phyloP scores from a whole-genome alignment of 2,329 filamentous ascomycete genomes.

The Plectosphaerella sp. region DNA sequence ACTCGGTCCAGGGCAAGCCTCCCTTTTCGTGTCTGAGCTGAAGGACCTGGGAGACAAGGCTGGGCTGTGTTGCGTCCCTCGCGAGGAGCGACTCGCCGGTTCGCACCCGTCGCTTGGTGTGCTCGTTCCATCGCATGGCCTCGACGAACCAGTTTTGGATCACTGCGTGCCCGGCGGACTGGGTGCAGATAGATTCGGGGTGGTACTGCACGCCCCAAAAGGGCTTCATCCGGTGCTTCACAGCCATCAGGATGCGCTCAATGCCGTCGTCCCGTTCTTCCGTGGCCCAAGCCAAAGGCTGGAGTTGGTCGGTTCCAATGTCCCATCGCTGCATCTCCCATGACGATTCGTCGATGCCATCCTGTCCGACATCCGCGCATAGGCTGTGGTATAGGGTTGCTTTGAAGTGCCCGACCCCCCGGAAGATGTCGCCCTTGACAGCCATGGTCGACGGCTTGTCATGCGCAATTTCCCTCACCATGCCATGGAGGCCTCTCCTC shows the following conservation, averaged over 20 bases:
- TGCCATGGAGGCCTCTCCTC: conserved; percentile 73
- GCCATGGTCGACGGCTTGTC: conserved; percentile 11
- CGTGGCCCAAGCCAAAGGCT: conserved; percentile 61
- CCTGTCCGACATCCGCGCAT: conserved; percentile 50
- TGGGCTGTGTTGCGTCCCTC: conserved; percentile 24
- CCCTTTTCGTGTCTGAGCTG: background rate
- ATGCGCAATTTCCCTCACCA: conserved; percentile 67
- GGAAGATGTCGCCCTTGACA: conserved; percentile 56
- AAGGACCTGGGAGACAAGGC: conserved; percentile 24
- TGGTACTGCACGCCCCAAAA: conserved; percentile 91
- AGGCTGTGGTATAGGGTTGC: conserved; percentile 76
- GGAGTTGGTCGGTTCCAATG: conserved; percentile 30
- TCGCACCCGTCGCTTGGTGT: conserved; percentile 15
- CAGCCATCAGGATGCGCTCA: conserved; percentile 70
- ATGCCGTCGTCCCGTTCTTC: conserved; percentile 30
- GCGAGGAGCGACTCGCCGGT: conserved; percentile 17
- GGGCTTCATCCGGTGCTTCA: conserved; percentile 62
- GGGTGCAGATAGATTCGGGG: conserved; percentile 84
- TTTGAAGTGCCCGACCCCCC: conserved; percentile 51
- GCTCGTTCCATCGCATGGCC: conserved; percentile 55
- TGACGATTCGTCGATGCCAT: conserved; percentile 24
- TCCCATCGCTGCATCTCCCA: conserved; percentile 37
- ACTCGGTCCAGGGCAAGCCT: conserved; percentile 6
- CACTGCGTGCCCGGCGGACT: conserved; percentile 57
- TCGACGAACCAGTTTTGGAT: conserved; percentile 72